Evolutionary conservation across 768 basidiomycete species (phyloP).

Genomic region (Antrodiella citrinella): DNA sequence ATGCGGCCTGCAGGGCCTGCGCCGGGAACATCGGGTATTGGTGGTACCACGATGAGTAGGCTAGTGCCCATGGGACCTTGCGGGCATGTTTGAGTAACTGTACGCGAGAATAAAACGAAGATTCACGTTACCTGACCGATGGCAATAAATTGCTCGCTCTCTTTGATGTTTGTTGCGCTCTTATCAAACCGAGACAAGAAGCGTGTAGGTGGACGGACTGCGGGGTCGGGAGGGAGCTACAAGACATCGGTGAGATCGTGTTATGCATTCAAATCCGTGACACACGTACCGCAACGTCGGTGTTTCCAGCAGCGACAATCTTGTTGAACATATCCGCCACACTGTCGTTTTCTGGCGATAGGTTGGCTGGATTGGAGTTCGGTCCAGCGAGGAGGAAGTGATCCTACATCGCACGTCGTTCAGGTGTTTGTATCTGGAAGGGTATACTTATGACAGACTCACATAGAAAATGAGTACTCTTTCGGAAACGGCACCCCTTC

Average conservation of each 20-base stretch:
- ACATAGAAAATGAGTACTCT: slow-evolving; percentile 33
- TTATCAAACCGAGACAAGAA: slow-evolving; percentile 53
- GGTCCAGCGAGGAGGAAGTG: slow-evolving; percentile 47
- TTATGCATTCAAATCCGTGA: slow-evolving; percentile 12
- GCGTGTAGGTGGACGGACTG: slow-evolving; percentile 26
- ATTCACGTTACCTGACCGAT: slow-evolving; percentile 36
- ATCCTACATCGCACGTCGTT: slow-evolving; percentile 25
- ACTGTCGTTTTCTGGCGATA: slow-evolving; percentile 23
- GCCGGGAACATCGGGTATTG: slow-evolving; percentile 46
- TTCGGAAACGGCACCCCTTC: slow-evolving; percentile 23
- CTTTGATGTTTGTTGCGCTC: slow-evolving; percentile 53
- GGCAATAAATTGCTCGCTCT: slow-evolving; percentile 37
- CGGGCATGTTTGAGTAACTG: background rate
- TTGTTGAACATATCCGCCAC: slow-evolving; percentile 39
- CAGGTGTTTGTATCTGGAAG: too few species aligned
- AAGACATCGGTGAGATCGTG: too few species aligned
- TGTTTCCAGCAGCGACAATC: slow-evolving; percentile 36
- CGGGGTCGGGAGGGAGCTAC: background rate
- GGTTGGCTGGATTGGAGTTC: slow-evolving; percentile 34
- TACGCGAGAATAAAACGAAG: background rate
- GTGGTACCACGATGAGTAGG: slow-evolving; percentile 52
- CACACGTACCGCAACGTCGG: slow-evolving; percentile 27
- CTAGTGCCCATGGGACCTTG: slow-evolving; percentile 48
- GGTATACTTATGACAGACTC: slow-evolving; percentile 21
- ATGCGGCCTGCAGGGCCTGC: slow-evolving; percentile 39